Evolutionary conservation across 2,329 filamentous ascomycete genomes (phyloP), one percentile per base, ranked within the genome.

Genomic region (Colletotrichum abscissum): DNA sequence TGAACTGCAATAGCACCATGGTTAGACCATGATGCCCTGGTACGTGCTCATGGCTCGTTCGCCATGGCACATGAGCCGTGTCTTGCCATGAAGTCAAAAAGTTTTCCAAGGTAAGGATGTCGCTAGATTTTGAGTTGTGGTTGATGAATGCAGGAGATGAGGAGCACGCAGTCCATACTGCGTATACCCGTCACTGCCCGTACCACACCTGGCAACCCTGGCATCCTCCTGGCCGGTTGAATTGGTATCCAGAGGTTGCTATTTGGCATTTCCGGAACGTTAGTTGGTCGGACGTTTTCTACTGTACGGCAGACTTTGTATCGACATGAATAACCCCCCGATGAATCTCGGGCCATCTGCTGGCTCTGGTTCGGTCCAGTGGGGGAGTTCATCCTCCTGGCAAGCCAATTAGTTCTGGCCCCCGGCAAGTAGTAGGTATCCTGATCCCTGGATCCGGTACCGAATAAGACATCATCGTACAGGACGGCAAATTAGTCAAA

Each of bases 1-100:
- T 63, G 59, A 72, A 59, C 66, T 63, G 54, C 58, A 59, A 28
- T n/a, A 28, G 22, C 59, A 49, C 46, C 59, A 64, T 69, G 70
- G 55, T 8, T 69, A 59, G 63, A 59, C 66, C 54, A 69, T 63
- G 54, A 26, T 28, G 28, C 22, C 22, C 28, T 59, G 26, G 66
- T 59, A 59, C 46, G 58, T 64, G 54, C 59, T 58, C 33, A n/a
- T 46, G 26, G n/a, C 42, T 63, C n/a, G 54, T 58, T 69, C 70
- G 26, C 52, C 54, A 56, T 49, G 33, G 30, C 46, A 33, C n/a
- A 64, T 54, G 30, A 55, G 57, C 59, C 16, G 26, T 30, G 54
- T 54, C 54, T 26, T 62, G 54, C 38, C 30, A 64, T 60, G 69
- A n/a, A 38, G 52, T 46, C 28, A 63, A 62, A 54, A 54, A 63